Percentiles rank a stretch among this genome's conserved stretches.
phyloP scores from a whole-genome alignment of 768 basidiomycete genomes.

The Amanita exitialis region DNA sequence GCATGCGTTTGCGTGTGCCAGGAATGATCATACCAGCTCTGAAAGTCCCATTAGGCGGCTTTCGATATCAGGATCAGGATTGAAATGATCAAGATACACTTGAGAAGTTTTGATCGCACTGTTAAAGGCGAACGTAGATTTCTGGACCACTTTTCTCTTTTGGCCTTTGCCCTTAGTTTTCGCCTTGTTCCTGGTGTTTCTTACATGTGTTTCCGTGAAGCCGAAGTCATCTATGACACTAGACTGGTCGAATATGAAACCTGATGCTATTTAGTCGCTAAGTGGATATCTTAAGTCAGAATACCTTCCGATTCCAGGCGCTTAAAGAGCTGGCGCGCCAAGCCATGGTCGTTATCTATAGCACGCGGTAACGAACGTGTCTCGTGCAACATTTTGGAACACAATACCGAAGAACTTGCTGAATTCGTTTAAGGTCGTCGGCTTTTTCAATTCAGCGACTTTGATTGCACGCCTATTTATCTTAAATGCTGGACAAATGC shows the following conservation, averaged over 20 bases:
- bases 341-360: constrained; percentile 40
- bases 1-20: constrained; percentile 5
- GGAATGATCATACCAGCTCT: constrained; percentile 31
- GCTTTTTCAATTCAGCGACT: constrained; percentile 41
- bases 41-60: constrained; percentile 49
- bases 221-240: constrained; percentile 41
- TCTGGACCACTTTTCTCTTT: constrained; percentile 42
- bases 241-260: constrained; percentile 47
- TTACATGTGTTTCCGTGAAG: constrained; percentile 29
- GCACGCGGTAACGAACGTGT: not conserved
- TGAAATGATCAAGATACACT: constrained; percentile 61
- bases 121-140: constrained; percentile 50
- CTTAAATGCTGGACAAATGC: not conserved
- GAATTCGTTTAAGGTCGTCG: constrained; percentile 38
- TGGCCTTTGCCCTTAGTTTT: constrained; percentile 29
- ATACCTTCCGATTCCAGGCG: constrained; percentile 64
- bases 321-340: constrained; percentile 55
- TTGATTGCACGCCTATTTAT: constrained; percentile 55
- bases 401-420: constrained; percentile 48
- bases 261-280: constrained; percentile 22
- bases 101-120: constrained; percentile 28
- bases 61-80: constrained; percentile 49
- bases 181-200: constrained; percentile 26
- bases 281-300: not conserved
- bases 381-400: not conserved